Percentiles rank a stretch among this genome's conserved stretches.
phyloP scores from a whole-genome alignment of 345 rosid species.

The Corymbia maculata region DNA sequence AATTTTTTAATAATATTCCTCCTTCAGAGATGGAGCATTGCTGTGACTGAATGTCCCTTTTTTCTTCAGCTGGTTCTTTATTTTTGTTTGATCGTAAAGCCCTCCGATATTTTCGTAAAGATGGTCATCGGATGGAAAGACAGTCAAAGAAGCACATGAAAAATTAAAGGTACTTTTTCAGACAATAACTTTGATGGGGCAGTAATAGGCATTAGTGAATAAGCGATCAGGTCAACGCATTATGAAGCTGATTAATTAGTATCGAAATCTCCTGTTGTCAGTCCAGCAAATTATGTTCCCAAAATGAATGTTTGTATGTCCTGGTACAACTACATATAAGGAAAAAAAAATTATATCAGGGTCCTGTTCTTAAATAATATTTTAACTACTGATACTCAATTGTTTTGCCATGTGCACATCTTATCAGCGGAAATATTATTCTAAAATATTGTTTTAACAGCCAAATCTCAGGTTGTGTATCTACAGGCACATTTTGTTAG shows the following conservation, averaged over 20 bases:
- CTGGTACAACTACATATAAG: neutral
- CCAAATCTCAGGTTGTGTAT: neutral
- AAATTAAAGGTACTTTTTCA: conserved; percentile 81
- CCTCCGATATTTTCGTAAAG: conserved; percentile 81
- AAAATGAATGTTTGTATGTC: neutral
- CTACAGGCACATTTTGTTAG: neutral
- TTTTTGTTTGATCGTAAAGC: conserved; percentile 82
- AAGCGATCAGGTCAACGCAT: neutral
- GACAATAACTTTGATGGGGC: conserved; percentile 11
- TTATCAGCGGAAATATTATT: neutral
- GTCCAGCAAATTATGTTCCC: neutral
- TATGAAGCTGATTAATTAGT: neutral
- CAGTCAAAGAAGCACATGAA: conserved; percentile 96
- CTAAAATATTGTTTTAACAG: neutral
- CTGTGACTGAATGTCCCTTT: conserved; percentile 6
- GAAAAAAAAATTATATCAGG: neutral
- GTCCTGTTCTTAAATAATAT: neutral
- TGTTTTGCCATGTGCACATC: neutral
- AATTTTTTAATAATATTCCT: neutral
- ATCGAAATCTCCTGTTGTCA: neutral
- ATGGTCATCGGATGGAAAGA: conserved; percentile 89
- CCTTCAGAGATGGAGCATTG: neutral
- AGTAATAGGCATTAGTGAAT: conserved; percentile 1
- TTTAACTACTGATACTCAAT: neutral
- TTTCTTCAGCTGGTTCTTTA: conserved; percentile 67